These are phyloP conservation scores for Colletotrichum noveboracense DNA, from an alignment of 2,329 filamentous ascomycete genomes.

Conservation along the genomic window DNA sequence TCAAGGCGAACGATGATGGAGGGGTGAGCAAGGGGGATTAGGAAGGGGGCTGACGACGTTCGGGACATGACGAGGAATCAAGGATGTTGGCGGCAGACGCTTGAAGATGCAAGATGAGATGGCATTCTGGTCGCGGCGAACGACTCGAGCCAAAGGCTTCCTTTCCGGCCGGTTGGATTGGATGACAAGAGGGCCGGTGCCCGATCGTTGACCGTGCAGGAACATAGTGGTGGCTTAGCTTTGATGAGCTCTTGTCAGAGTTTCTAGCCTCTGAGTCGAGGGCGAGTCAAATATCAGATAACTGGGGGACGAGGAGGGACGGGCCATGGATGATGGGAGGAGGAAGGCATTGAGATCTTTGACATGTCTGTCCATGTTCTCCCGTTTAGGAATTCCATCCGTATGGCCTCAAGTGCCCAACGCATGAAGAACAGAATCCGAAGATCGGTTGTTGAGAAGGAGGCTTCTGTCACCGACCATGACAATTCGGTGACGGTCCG, in stretches of 20 bases:
- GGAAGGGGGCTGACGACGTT: constrained; percentile 1
- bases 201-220: constrained; percentile 10
- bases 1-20: neutral
- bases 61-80: constrained; percentile 2
- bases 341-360: neutral
- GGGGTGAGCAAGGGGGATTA: neutral
- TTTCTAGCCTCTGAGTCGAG: neutral
- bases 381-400: neutral
- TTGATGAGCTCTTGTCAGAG: neutral
- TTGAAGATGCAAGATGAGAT: constrained; percentile 21
- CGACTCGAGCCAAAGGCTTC: neutral
- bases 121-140: constrained; percentile 4
- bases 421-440: neutral
- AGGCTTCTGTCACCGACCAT: neutral
- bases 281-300: neutral
- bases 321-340: neutral
- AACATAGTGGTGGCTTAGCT: constrained; percentile 15
- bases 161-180: neutral
- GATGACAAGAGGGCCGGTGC: constrained; percentile 14
- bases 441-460: neutral
- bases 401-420: neutral
- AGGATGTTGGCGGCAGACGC: constrained; percentile 15
- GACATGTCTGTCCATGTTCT: neutral
- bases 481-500: neutral
- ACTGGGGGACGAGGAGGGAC: neutral